Evolutionary conservation across 345 rosid genomes (phyloP).

Genomic region (Barbarea vulgaris): DNA sequence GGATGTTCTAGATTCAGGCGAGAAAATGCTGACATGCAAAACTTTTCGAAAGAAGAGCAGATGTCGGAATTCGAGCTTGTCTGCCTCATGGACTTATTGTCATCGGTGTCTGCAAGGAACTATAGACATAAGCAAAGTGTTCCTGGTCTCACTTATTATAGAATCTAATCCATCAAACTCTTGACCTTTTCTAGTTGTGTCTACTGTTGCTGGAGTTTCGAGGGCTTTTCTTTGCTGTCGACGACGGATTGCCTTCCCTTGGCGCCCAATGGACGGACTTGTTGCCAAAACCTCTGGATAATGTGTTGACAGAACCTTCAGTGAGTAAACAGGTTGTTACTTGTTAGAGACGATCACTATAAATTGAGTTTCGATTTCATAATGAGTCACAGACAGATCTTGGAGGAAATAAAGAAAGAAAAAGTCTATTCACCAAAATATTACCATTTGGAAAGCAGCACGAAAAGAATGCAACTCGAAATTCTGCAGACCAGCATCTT

Average conservation of each 20-base stretch:
- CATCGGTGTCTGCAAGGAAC: constrained; percentile 31
- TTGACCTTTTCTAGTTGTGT: constrained; percentile 30
- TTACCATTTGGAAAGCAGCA: constrained; percentile 92
- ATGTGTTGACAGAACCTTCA: constrained; percentile 72
- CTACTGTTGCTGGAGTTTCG: constrained; percentile 24
- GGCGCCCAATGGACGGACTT: constrained; percentile 91
- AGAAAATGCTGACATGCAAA: constrained; percentile 65
- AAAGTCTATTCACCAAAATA: constrained; percentile 3
- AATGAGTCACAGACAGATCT: not conserved
- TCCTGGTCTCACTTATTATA: constrained; percentile 9
- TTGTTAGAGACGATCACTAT: constrained; percentile 8
- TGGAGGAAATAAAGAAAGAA: not conserved
- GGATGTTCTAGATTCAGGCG: constrained; percentile 63
- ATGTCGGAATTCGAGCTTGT: constrained; percentile 41
- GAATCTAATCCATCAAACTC: not conserved
- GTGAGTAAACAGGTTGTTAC: constrained; percentile 20
- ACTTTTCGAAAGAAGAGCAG: constrained; percentile 62
- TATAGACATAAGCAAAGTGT: constrained; percentile 17
- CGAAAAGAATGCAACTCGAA: constrained; percentile 91
- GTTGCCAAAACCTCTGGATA: constrained; percentile 61
- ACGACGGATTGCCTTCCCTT: constrained; percentile 89
- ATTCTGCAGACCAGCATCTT: constrained; percentile 77
- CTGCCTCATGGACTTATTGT: constrained; percentile 27
- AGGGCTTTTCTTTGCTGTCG: constrained; percentile 61
- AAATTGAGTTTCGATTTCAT: not conserved